Percentiles rank a stretch among this genome's conserved stretches.
Conservation (phyloP, 495 filamentous ascomycete species). For the Talaromyces nanjingensis region DNA sequence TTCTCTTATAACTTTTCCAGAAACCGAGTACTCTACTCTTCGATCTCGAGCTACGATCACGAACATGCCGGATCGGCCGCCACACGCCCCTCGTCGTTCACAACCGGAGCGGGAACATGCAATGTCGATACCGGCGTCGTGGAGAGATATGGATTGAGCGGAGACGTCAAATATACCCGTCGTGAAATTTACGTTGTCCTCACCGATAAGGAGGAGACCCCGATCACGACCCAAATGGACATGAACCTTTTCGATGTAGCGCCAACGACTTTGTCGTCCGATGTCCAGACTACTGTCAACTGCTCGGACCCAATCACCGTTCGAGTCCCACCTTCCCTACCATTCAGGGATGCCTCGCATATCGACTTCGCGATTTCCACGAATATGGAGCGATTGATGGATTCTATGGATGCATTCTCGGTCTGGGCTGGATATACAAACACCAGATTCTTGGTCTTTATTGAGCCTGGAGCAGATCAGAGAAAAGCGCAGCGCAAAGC, state of each 20-base stretch:
- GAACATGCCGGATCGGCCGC: background rate
- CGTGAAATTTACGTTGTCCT: slow-evolving; percentile 34
- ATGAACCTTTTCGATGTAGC: slow-evolving; percentile 24
- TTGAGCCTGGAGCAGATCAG: slow-evolving; percentile 38
- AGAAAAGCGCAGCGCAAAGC: slow-evolving; percentile 29
- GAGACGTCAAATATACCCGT: slow-evolving; percentile 32
- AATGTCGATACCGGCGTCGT: slow-evolving; percentile 27
- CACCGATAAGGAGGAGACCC: slow-evolving; percentile 19
- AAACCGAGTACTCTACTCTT: slow-evolving; percentile 1
- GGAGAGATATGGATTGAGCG: slow-evolving; percentile 21
- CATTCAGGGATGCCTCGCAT: slow-evolving; percentile 39
- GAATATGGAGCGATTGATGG: slow-evolving; percentile 45
- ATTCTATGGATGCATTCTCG: slow-evolving; percentile 46
- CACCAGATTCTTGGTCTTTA: slow-evolving; percentile 48
- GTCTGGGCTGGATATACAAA: slow-evolving; percentile 56
- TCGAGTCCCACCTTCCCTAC: slow-evolving; percentile 24
- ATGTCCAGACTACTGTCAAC: slow-evolving; percentile 22
- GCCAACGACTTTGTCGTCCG: background rate
- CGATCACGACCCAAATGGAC: slow-evolving; percentile 28
- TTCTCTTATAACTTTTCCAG: slow-evolving; percentile 9
- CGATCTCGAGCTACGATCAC: background rate
- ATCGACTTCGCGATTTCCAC: slow-evolving; percentile 59
- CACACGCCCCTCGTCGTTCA: background rate
- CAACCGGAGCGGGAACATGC: slow-evolving; percentile 14
- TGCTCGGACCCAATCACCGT: slow-evolving; percentile 25